These are phyloP conservation scores for Podospora appendiculata DNA, from an alignment of 495 filamentous ascomycete species.

Conservation along the genomic window DNA sequence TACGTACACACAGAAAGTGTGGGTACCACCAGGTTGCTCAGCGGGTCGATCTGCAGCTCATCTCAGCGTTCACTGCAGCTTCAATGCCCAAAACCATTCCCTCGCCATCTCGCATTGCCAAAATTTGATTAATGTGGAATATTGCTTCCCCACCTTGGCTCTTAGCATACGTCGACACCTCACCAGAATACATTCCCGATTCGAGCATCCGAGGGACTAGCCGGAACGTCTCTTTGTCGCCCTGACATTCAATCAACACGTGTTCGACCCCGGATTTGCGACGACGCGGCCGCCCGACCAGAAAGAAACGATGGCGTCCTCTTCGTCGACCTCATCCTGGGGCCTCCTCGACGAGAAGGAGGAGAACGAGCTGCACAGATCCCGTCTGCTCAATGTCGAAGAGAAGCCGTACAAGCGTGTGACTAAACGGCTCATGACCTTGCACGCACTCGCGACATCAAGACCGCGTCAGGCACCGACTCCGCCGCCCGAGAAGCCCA, in stretches of 20 bases:
- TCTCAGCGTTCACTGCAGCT: background rate
- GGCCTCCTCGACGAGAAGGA: constrained; percentile 43
- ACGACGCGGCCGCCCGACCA: too few species aligned
- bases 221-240: too few species aligned
- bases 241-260: background rate
- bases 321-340: constrained; percentile 9
- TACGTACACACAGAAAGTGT: too few species aligned
- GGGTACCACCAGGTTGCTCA: too few species aligned
- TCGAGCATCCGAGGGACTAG: too few species aligned
- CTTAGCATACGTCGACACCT: too few species aligned
- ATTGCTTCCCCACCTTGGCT: too few species aligned
- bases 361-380: constrained; percentile 82
- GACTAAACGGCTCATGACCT: constrained; percentile 64
- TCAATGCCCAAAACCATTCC: too few species aligned
- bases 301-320: constrained; percentile 13
- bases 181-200: too few species aligned
- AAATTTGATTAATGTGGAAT: too few species aligned
- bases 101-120: too few species aligned
- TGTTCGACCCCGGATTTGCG: background rate
- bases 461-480: constrained; percentile 54
- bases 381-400: constrained; percentile 84
- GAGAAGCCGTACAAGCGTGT: constrained; percentile 89
- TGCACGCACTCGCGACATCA: constrained; percentile 50
- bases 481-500: constrained; percentile 56
- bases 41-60: background rate